Evolutionary conservation across 108 stramenopile genomes (phyloP), one percentile per base, ranked within the genome.

Genomic region (Nitzschia sp.): DNA sequence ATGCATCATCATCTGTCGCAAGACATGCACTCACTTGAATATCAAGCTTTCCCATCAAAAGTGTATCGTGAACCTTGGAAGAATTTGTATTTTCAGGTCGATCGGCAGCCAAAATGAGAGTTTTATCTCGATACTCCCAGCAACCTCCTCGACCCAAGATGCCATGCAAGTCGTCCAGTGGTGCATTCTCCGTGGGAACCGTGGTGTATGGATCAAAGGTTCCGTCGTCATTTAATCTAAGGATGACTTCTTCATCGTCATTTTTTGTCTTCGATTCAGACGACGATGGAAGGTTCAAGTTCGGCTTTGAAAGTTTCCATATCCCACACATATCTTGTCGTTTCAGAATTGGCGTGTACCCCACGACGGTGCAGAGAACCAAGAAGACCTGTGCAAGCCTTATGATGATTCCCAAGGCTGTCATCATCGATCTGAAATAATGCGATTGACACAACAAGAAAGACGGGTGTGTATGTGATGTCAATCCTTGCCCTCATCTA

Each of bases 191-290:
- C 19, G 52, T 36, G 4, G 13, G 19, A 50, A 50, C 19, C 4
- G 48, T 8, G 19, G 48, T 50, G 56, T 68, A 58, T 22, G 52
- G 56, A 68, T 58, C 68, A 68, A 68, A 58, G n/a, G 56, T 36
- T 15, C 66, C 66, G 36, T 66, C 66, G 21, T 66, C 66, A 35
- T 66, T 66, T 6, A 66, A 48, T 36, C 66, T 53, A 9, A 66
- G 53, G 9, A 54, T n/a, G 21, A 66, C 48, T 25, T 54, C 53
- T 54, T 54, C 23, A 23, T 6, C 16, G 52, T 66, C 35, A 3
- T 23, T 48, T 11, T 15, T 32, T 33, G n/a, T 25, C 48, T 17
- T n/a, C 11, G 59, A 3, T 61, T 36, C 41, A 36, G 36, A 16
- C 3, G 34, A 27, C 3, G 66, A 45, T 54, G 45, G 21, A 21